Evolutionary conservation across 2,329 filamentous ascomycete genomes (phyloP).

Genomic region (Periglandula ipomoeae): DNA sequence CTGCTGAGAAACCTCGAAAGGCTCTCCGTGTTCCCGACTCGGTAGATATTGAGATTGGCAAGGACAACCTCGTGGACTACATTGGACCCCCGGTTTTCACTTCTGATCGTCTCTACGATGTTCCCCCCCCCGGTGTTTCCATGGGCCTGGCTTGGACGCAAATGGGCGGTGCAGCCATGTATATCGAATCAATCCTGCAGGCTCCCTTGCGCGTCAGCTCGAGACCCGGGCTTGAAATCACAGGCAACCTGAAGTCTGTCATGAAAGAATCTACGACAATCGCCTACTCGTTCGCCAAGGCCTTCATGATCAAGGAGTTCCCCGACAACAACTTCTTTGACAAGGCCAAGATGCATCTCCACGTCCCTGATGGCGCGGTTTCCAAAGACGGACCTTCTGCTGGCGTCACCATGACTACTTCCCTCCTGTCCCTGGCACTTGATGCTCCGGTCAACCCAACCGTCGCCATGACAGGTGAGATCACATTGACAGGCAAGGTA

Average conservation of each 20-base stretch:
- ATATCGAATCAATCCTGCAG: slow-evolving; percentile 94
- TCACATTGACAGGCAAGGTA: slow-evolving; percentile 95
- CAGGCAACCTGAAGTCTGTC: slow-evolving; percentile 87
- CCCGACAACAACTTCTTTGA: slow-evolving; percentile 93
- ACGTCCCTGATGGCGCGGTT: slow-evolving; percentile 93
- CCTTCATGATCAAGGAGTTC: slow-evolving; percentile 74
- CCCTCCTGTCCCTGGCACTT: slow-evolving; percentile 74
- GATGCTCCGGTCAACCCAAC: slow-evolving; percentile 71
- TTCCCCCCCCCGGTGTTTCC: slow-evolving; percentile 84
- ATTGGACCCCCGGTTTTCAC: slow-evolving; percentile 94
- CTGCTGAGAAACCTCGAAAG: slow-evolving; percentile 60
- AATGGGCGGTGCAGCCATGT: slow-evolving; percentile 91
- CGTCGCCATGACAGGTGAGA: slow-evolving; percentile 94
- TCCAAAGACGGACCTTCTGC: slow-evolving; percentile 90
- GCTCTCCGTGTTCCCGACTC: slow-evolving; percentile 75
- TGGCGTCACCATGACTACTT: slow-evolving; percentile 97
- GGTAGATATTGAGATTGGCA: slow-evolving; percentile 79
- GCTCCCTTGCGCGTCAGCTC: slow-evolving; percentile 65
- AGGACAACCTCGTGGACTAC: slow-evolving; percentile 90
- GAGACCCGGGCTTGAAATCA: slow-evolving; percentile 75
- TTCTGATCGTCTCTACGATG: slow-evolving; percentile 88
- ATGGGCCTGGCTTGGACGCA: slow-evolving; percentile 99
- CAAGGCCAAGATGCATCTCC: slow-evolving; percentile 87
- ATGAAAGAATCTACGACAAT: slow-evolving; percentile 98
- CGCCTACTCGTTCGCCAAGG: slow-evolving; percentile 93